phyloP scores from a whole-genome alignment of 2,329 filamentous ascomycete genomes.

The Penicillium sp. region DNA sequence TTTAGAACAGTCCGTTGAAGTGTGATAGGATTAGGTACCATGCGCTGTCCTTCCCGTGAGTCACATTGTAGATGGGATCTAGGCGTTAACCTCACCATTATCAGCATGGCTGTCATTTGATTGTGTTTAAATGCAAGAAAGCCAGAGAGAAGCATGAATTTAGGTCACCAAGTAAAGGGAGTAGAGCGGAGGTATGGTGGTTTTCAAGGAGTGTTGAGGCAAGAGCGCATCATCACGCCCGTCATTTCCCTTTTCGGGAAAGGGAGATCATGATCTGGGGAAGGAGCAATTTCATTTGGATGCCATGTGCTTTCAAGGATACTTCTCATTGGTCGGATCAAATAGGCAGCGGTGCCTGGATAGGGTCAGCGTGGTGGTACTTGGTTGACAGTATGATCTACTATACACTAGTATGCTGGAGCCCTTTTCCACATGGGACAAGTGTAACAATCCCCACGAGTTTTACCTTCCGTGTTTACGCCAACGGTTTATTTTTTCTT shows the following conservation, averaged over 20 bases:
- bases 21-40: too few relatives aligned
- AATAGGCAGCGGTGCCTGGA: neutral
- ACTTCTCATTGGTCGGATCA: neutral
- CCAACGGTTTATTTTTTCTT: neutral
- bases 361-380: neutral
- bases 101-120: too few relatives aligned
- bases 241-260: neutral
- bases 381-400: neutral
- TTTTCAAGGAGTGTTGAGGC: neutral
- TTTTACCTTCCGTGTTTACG: neutral
- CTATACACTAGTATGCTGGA: neutral
- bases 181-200: too few relatives aligned
- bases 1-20: neutral
- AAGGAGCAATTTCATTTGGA: neutral
- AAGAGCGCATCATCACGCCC: neutral
- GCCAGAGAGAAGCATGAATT: too few relatives aligned
- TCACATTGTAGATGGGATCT: too few relatives aligned
- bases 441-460: slow-evolving; percentile 5
- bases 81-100: too few relatives aligned
- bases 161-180: too few relatives aligned
- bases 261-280: neutral
- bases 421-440: neutral
- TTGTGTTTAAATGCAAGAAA: too few relatives aligned
- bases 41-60: too few relatives aligned
- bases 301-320: neutral